These are phyloP conservation scores for Powellomyces hirtus DNA, from an alignment of 192 early-diverging fungal species.

Conservation along the genomic window DNA sequence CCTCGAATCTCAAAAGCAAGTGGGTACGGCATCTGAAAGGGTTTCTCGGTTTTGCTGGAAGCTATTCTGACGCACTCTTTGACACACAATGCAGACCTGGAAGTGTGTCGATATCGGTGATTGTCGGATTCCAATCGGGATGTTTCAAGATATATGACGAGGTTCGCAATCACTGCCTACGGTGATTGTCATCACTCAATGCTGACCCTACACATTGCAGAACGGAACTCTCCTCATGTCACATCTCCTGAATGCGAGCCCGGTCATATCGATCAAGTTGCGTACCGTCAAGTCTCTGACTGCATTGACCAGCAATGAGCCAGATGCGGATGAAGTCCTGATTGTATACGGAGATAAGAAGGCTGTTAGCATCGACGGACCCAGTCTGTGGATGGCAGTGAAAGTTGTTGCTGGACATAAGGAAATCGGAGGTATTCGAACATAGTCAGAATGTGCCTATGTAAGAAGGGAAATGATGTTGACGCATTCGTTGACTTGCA, in stretches of 20 bases:
- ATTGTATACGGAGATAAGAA: conserved; percentile 31
- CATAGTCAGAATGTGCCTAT: too few relatives aligned
- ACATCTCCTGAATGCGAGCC: conserved; percentile 2
- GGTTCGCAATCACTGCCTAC: neutral
- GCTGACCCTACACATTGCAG: neutral
- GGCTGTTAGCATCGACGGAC: conserved; percentile 37
- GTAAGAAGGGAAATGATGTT: too few relatives aligned
- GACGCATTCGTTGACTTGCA: too few relatives aligned
- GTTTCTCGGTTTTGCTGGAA: too few relatives aligned
- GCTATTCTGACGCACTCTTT: neutral
- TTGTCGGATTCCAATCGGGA: conserved; percentile 8
- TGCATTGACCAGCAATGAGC: neutral
- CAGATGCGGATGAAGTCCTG: conserved; percentile 35
- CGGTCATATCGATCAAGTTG: conserved; percentile 10
- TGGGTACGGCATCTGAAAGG: too few relatives aligned
- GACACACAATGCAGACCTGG: neutral
- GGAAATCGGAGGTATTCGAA: neutral
- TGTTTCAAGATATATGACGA: conserved; percentile 13
- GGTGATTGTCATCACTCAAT: neutral
- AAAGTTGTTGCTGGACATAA: conserved; percentile 23
- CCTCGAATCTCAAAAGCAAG: conserved; percentile 9
- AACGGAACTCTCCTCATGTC: neutral
- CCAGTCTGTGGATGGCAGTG: conserved; percentile 39
- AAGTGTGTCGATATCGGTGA: neutral
- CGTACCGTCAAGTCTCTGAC: conserved; percentile 6